Evolutionary conservation across 495 filamentous ascomycete species (phyloP).

Genomic region (Xylaria curta): DNA sequence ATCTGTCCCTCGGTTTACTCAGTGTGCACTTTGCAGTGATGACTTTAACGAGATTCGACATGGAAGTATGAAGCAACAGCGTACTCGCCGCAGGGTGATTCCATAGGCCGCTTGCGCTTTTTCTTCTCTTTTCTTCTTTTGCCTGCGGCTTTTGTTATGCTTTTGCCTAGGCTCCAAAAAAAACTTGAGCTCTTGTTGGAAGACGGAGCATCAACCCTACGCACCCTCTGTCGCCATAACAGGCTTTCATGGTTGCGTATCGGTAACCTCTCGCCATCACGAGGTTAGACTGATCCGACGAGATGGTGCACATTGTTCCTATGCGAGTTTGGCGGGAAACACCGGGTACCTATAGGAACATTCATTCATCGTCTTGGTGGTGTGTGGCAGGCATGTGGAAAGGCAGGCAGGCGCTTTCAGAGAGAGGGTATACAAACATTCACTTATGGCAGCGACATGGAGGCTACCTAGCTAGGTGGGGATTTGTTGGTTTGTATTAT

Average conservation of each 20-base stretch:
- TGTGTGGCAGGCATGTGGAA: not conserved
- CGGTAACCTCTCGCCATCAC: not conserved
- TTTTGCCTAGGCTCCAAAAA: not conserved
- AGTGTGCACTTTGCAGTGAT: not conserved
- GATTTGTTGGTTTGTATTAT: constrained; percentile 17
- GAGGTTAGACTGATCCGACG: not conserved
- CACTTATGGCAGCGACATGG: constrained; percentile 1
- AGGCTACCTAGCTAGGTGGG: not conserved
- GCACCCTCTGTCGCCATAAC: not conserved
- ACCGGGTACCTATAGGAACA: not conserved
- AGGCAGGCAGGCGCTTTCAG: not conserved
- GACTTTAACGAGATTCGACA: constrained; percentile 6
- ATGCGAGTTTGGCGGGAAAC: not conserved
- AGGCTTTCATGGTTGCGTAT: not conserved
- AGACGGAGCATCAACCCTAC: constrained; percentile 16
- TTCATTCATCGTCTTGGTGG: not conserved
- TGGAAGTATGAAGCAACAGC: constrained; percentile 18
- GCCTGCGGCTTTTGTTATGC: not conserved
- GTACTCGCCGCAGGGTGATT: constrained; percentile 29
- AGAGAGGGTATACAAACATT: not conserved
- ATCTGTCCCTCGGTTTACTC: not conserved
- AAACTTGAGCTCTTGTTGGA: constrained; percentile 23
- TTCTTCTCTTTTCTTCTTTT: constrained; percentile 7
- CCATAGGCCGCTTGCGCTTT: constrained; percentile 23
- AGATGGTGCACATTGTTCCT: not conserved